Base-by-base conservation (phyloP, 75 land plant genomes). In the Selaginella moellendorffii region DNA sequence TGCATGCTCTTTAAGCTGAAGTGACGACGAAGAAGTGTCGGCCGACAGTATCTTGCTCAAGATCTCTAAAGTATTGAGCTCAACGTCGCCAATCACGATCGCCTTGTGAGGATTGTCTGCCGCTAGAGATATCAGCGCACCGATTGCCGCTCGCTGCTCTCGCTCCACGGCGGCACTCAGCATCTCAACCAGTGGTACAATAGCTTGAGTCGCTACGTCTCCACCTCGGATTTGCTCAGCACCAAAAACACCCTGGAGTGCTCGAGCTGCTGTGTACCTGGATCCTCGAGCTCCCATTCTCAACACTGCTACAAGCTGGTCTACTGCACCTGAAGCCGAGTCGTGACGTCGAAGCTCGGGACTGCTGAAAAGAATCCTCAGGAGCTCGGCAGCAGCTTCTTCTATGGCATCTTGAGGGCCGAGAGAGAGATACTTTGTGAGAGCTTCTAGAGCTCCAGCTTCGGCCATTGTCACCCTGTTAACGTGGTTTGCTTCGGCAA, bases 381-480 rank as follows among this genome's bases (percentile, higher is more conserved):
- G 5, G 24, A 56, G 59, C 8, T 56, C 59, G 24, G 59, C 24
- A 21, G 59, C 24, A 56, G 59, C 59, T 24, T 56, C 59, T 24
- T 19, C 51, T 10, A 46, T 46, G 10, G 51, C 51, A 46, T 46
- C 51, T n/a, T 56, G 59, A 8, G 59, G 59, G 25, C 59, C 59
- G n/a, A 56, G 59, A 56, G 59, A 56, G 25, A 56, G 59, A 21
- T 56, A 56, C 59, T 56, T 56, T 8, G 59, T 56, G 5, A 56
- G n/a, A 25, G 59, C 59, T 21, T 56, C 59, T 9, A 56, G 59
- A 25, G 59, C 59, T 19, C n/a, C 8, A 19, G 59, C 24, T 56
- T 56, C 59, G 2, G n/a, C 59, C 59, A 56, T 56, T 8, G n/a
- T 24, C 9, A 56, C 17, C 24, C 24, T 56, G 59, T 56, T 56